These are phyloP conservation scores for Colletotrichum trifolii DNA, from an alignment of 2,329 filamentous ascomycete genomes.

Conservation along the genomic window DNA sequence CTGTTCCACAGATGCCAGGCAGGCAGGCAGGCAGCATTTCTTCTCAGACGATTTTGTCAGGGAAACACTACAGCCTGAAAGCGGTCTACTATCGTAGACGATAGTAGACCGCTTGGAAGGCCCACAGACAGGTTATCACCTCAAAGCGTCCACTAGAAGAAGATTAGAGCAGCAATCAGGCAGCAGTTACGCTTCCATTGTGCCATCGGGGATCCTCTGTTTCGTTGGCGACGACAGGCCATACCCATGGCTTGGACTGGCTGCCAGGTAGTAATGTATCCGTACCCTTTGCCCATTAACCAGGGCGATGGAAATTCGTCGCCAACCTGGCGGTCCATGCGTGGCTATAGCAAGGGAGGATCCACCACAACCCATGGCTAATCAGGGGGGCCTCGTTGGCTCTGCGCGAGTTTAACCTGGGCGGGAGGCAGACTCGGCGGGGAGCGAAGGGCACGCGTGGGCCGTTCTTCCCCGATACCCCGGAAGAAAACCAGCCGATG, in stretches of 20 bases:
- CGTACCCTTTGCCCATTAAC: conserved; percentile 28
- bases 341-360: background rate
- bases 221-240: no score
- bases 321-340: conserved; percentile 21
- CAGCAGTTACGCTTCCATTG: conserved; percentile 15
- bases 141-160: background rate
- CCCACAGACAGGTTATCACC: no score
- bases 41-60: background rate
- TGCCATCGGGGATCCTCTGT: no score
- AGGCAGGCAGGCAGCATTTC: no score
- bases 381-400: conserved; percentile 10
- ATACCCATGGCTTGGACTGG: no score
- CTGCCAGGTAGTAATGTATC: no score
- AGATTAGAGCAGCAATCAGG: conserved; percentile 3
- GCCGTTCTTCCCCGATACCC: conserved; percentile 1
- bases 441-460: background rate
- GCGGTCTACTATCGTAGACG: background rate
- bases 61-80: conserved; percentile 19
- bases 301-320: conserved; percentile 27
- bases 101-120: no score
- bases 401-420: conserved; percentile 19
- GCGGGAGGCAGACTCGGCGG: conserved; percentile 12
- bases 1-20: no score
- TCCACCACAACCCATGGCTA: conserved; percentile 9
- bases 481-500: background rate